Evolutionary conservation across 2,329 filamentous ascomycete genomes (phyloP), one percentile per base, ranked within the genome.

Genomic region (Neonectria magnoliae): DNA sequence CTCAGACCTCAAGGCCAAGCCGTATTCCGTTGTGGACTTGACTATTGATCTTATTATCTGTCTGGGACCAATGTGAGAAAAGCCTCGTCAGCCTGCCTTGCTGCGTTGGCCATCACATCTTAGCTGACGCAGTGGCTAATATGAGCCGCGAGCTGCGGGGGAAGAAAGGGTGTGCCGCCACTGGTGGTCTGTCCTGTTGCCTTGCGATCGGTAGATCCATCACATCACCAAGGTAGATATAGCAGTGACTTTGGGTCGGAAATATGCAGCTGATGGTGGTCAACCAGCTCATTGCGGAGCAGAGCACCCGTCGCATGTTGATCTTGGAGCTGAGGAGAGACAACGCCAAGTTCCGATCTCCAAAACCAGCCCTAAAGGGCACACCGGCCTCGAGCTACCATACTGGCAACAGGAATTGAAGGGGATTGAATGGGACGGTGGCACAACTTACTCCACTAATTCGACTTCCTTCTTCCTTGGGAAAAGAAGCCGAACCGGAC

Each of bases 191-290:
- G 31, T n/a, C 44, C 25, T 33, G 20, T 44, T 22, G 38, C 20
- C n/a, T 33, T 36, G 47, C 14, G 14, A 44, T 51, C 33, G 22
- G 20, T n/a, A 44, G 25, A 44, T 45, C 13, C 57, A 59, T 59
- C 36, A 60, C 38, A 60, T 51, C 53, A 62, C 51, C 22, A 22
- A 42, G 42, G 42, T 54, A 59, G 55, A 55, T 59, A 55, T 63
- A 54, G 50, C 18, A 44, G 22, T 36, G 41, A 51, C 52, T 25
- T 5, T 31, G 11, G 27, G 33, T 14, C n/a, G n/a, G n/a, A 51
- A 36, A n/a, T 29, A 22, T 59, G 31, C 25, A 55, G n/a, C n/a
- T 20, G 29, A 10, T 14, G 48, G 29, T 20, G n/a, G 10, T 33
- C 33, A 18, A 53, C n/a, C 44, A 38, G 54, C 42, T 38, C 54